Evolutionary conservation across 2,329 filamentous ascomycete genomes (phyloP).

Genomic region (Microascus cirrosus): DNA sequence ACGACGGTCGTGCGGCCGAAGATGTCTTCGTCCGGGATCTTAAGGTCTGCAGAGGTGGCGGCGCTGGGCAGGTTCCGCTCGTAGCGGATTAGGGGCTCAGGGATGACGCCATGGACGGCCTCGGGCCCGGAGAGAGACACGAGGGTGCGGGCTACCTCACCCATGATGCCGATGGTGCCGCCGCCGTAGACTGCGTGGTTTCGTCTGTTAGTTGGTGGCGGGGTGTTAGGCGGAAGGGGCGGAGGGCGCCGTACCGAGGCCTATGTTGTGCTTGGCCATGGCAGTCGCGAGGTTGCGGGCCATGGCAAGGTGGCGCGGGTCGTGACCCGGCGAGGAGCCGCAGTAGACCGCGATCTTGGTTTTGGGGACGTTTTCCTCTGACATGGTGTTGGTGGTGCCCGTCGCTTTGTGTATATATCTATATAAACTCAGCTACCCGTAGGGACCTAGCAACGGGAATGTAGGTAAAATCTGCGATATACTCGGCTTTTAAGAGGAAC

Average conservation of each 20-base stretch:
- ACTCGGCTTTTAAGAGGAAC: too few relatives aligned
- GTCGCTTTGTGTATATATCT: neutral
- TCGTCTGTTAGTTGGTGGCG: neutral
- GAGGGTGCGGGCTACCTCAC: constrained; percentile 78
- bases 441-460: too few relatives aligned
- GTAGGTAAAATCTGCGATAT: too few relatives aligned
- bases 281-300: constrained; percentile 63
- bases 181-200: constrained; percentile 70
- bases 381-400: constrained; percentile 5
- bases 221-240: neutral
- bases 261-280: constrained; percentile 68
- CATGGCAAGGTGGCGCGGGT: constrained; percentile 63
- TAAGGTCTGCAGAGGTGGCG: constrained; percentile 31
- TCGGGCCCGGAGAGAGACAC: constrained; percentile 71
- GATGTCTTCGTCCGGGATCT: constrained; percentile 48
- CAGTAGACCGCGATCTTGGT: constrained; percentile 90
- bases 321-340: constrained; percentile 65
- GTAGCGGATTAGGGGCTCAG: constrained; percentile 67
- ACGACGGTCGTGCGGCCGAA: constrained; percentile 86
- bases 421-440: neutral
- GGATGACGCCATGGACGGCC: constrained; percentile 88
- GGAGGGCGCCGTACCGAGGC: constrained; percentile 42
- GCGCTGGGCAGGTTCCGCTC: constrained; percentile 45
- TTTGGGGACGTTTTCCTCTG: constrained; percentile 18
- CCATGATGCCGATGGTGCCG: constrained; percentile 91